Evolutionary conservation across 768 basidiomycete genomes (phyloP).

Genomic region (Leccinum subtestaceum): DNA sequence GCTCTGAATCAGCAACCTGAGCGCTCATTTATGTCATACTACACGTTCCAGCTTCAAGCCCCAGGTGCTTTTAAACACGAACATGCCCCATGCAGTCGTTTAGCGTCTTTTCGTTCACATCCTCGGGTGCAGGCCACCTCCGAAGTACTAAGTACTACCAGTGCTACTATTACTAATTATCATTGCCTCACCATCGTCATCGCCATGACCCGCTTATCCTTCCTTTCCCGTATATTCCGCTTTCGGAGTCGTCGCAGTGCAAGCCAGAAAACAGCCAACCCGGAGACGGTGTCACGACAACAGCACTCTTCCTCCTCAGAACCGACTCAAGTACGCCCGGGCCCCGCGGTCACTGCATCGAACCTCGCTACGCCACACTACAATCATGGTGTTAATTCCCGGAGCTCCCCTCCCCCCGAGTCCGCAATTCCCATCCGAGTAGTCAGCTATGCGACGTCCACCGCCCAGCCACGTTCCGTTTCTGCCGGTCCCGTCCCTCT

Average conservation of each 20-base stretch:
- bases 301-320: not conserved
- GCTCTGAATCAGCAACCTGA: not conserved
- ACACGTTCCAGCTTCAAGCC: not conserved
- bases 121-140: slow-evolving; percentile 17
- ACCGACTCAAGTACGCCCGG: not conserved
- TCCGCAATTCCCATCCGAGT: not conserved
- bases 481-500: not conserved
- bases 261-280: not conserved
- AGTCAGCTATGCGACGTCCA: not conserved
- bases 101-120: not conserved
- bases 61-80: not conserved
- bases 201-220: slow-evolving; percentile 18
- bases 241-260: slow-evolving; percentile 8
- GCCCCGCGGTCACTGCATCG: not conserved
- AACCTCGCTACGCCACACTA: not conserved
- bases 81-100: not conserved
- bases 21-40: not conserved
- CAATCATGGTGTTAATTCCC: not conserved
- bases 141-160: not conserved
- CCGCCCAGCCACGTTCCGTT: not conserved
- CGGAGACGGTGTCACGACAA: not conserved
- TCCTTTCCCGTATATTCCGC: slow-evolving; percentile 20
- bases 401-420: not conserved
- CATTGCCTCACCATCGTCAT: not conserved
- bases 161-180: not conserved